Evolutionary conservation across 1,284 basidiomycete species (phyloP).

Genomic region (Apiotrichum veenhuisii): DNA sequence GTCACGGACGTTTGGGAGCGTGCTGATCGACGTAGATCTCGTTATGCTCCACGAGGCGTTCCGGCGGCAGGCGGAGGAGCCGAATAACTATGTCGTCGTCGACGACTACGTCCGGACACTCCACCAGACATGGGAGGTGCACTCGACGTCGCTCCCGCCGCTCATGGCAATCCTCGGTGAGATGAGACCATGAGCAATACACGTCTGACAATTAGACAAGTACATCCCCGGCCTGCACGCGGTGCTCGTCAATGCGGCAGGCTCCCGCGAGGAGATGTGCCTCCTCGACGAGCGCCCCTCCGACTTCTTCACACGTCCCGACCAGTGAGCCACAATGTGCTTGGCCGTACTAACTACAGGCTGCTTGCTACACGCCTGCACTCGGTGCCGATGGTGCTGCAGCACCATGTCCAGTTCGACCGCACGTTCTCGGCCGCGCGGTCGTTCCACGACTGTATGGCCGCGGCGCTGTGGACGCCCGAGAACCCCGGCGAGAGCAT

Average conservation of each 20-base stretch:
- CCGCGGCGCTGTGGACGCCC: constrained; percentile 29
- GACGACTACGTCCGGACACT: constrained; percentile 2
- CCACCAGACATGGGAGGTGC: neutral
- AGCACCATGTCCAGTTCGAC: constrained; percentile 10
- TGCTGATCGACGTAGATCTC: neutral
- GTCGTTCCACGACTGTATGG: constrained; percentile 25
- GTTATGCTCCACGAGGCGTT: neutral
- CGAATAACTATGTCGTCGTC: constrained; percentile 4
- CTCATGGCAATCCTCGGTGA: neutral
- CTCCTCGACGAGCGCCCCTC: neutral
- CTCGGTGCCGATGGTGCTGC: neutral
- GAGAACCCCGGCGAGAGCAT: constrained; percentile 26
- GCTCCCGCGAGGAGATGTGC: neutral
- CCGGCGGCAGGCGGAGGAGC: neutral
- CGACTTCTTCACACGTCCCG: constrained; percentile 7
- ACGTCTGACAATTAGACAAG: neutral
- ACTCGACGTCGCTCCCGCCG: neutral
- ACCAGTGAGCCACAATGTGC: neutral
- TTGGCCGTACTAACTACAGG: constrained; percentile 1
- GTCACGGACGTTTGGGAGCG: neutral
- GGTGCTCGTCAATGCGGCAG: neutral
- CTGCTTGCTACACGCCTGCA: constrained; percentile 4
- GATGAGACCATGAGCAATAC: neutral
- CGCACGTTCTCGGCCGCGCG: constrained; percentile 7
- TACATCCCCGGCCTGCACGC: neutral